Base-by-base conservation (phyloP, 768 basidiomycete genomes). In the Russula griseocarnosa region DNA sequence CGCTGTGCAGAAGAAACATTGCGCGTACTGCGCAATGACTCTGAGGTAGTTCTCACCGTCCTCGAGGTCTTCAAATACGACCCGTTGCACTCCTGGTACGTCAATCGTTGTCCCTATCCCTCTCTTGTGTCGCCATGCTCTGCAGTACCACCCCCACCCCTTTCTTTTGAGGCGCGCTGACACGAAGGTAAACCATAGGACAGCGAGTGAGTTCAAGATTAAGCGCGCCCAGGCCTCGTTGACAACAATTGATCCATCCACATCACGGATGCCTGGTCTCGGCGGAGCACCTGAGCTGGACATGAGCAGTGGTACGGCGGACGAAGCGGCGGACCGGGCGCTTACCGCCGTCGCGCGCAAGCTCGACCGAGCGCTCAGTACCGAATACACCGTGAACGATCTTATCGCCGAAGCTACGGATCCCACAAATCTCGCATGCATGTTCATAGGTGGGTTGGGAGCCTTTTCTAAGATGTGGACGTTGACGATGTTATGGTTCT, bases 61-160 rank as follows among this genome's bases (percentile, higher is more conserved):
- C 80, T 99, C 42, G 95, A 97, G 71, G 96, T 98, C 16, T 97
- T 98, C 84, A 93, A 91, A 73, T 85, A 96, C 71, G 96, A 99
- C 73, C 96, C 97, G 6, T 81, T 99, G 22, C 91, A 98, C 70
- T 87, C 85, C 34, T 98, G 96, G 95, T 93, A 55, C 40, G 84
- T 68, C 61, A 52, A 53, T 42, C 16, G 5, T 26, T 1, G n/a
- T 36, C 28, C 20, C 24, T 6, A 30, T 36, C 34, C 18, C 6
- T 22, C 34, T 24, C 40, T 50, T 50, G 49, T 9, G 14, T 32
- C n/a, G 14, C 20, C 32, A 20, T 38, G 2, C 14, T 34, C 40
- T 11, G 6, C 53, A 32, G 20, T 14, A 5, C 22, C 28, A 10
- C 4, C 13, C 18, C 8, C 16, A 34, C n/a, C 47, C 38, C 36